phyloP scores from a whole-genome alignment of 2,329 filamentous ascomycete species.

The Colletotrichum sojae region DNA sequence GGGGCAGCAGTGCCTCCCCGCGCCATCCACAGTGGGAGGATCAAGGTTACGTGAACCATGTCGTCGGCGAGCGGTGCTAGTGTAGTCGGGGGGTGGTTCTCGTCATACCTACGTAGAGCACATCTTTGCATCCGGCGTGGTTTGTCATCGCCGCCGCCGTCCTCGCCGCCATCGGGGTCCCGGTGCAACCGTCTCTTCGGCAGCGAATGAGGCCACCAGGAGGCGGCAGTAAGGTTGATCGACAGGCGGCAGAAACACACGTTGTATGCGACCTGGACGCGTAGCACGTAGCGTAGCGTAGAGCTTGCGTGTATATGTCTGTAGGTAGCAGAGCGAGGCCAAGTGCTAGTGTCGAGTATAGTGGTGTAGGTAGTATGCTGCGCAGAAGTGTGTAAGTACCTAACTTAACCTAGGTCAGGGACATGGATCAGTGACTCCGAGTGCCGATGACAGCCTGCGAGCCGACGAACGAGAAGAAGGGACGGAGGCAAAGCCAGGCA shows the following conservation, averaged over 20 bases:
- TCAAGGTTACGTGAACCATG: slow-evolving; percentile 21
- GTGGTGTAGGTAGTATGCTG: no score
- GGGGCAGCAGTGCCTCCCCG: slow-evolving; percentile 21
- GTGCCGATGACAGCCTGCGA: not conserved
- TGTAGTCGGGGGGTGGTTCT: slow-evolving; percentile 1
- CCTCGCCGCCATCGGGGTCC: not conserved
- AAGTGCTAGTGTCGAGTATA: no score
- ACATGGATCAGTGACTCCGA: slow-evolving; percentile 23
- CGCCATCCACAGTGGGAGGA: slow-evolving; percentile 25
- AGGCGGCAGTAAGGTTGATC: no score
- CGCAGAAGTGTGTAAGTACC: no score
- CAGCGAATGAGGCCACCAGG: no score
- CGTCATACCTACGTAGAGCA: slow-evolving; percentile 28
- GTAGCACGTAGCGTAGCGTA: no score
- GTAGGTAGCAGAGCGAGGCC: no score
- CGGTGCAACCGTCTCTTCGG: no score
- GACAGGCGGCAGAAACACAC: no score
- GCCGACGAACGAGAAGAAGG: not conserved
- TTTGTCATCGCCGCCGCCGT: slow-evolving; percentile 18
- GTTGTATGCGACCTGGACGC: no score
- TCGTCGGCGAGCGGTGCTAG: not conserved
- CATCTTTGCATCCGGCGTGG: slow-evolving; percentile 14
- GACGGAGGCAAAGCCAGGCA: slow-evolving; percentile 1
- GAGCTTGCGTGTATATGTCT: no score
- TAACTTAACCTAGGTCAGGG: not conserved